Base-by-base conservation (phyloP, 2,329 filamentous ascomycete genomes). In the Leptographium radiaticola region DNA sequence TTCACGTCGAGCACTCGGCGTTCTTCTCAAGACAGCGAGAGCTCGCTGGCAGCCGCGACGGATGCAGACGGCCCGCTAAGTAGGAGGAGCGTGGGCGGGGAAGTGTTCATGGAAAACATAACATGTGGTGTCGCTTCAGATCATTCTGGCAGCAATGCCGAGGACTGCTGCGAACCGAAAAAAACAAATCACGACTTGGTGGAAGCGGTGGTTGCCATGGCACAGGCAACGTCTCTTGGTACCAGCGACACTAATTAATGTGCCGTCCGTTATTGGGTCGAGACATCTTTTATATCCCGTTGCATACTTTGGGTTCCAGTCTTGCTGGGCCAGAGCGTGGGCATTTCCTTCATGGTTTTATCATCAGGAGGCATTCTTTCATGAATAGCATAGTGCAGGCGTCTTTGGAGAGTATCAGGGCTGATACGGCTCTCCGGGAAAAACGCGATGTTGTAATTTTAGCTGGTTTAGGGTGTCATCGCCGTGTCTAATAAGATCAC, bases 1-100 rank as follows among this genome's bases (percentile, higher is more conserved):
- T 65, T 75, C 13, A 49, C 36, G 8, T 46, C 44, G 4, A 12
- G 31, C 34, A 7, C 34, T 36, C 34, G 10, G 15, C n/a, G 46
- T 18, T 38, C 47, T n/a, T 20, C 20, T 16, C 16, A n/a, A 13
- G 38, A 20, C 20, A 50, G 48, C 20, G 38, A 9, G 6, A 5
- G 20, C 18, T 30, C 38, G n/a, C 3, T 9, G 4, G 5, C 15
- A 9, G 8, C 25, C 38, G 36, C 34, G 7, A n/a, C 16, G 15
- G 38, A 43, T 1, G 13, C n/a, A 4, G 49, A 43, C 12, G 36
- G 20, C 13, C 3, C 12, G 48, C 20, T 11, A 36, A 31, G 20
- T 13, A 3, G 40, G 12, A 13, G 11, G 13, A 31, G 13, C n/a
- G 48, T 11, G n/a, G 10, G 9, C 6, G 16, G 25, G 6, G 34